These are phyloP conservation scores for Piloderma croceum DNA, from an alignment of 768 basidiomycete genomes.

Conservation along the genomic window DNA sequence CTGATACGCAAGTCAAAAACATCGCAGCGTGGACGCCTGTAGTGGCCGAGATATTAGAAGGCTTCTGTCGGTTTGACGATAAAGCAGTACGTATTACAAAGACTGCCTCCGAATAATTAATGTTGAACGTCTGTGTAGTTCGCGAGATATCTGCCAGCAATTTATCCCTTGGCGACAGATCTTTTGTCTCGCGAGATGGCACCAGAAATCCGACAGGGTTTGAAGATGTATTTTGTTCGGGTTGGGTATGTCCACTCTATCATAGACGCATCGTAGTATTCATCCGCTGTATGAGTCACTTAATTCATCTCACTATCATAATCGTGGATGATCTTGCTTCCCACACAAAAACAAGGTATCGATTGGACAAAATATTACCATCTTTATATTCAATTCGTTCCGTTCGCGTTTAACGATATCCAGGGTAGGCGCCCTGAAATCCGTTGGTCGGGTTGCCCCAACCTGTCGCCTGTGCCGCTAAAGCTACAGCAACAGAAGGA, in stretches of 20 bases:
- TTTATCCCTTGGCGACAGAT: slow-evolving; percentile 87
- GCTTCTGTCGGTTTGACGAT: slow-evolving; percentile 85
- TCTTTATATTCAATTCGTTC: no score
- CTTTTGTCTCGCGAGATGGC: slow-evolving; percentile 78
- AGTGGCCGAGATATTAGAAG: slow-evolving; percentile 88
- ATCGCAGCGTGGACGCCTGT: slow-evolving; percentile 99
- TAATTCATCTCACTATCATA: slow-evolving; percentile 15
- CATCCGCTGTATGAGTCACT: slow-evolving; percentile 18
- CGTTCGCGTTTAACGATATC: slow-evolving; percentile 24
- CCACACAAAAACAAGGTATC: no score
- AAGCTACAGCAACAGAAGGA: slow-evolving; percentile 21
- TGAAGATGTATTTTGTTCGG: slow-evolving; percentile 74
- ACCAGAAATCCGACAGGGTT: slow-evolving; percentile 73
- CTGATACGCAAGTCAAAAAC: slow-evolving; percentile 91
- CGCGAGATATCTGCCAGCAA: slow-evolving; percentile 75
- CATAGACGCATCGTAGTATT: slow-evolving; percentile 51
- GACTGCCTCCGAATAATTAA: not conserved
- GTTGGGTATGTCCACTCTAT: slow-evolving; percentile 73
- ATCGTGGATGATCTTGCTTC: no score
- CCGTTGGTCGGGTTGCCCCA: slow-evolving; percentile 40
- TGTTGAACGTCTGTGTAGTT: slow-evolving; percentile 52
- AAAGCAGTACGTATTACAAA: slow-evolving; percentile 62
- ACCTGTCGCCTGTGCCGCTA: slow-evolving; percentile 49
- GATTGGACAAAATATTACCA: no score
- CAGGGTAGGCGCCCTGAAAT: slow-evolving; percentile 25